A percentile compares a stretch with the other conserved stretches of the same genome.
Conservation (phyloP, 192 early-diverging fungal genomes). For the Rhizophagus prolifer region DNA sequence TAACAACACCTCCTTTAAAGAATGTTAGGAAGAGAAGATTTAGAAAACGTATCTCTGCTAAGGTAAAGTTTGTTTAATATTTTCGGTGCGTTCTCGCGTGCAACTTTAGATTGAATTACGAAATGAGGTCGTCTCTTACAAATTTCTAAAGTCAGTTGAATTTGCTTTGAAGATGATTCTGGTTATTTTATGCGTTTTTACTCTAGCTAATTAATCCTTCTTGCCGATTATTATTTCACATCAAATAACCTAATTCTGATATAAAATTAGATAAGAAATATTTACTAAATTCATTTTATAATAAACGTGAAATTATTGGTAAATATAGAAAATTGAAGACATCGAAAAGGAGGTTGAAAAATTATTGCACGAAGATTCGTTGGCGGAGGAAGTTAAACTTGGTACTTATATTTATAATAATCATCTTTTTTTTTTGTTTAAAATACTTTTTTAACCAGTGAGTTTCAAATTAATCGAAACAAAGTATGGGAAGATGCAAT, state of each 20-base stretch:
- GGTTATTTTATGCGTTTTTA: no score
- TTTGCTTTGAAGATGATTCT: no score
- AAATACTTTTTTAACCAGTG: conserved; percentile 30
- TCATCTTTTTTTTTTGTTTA: conserved; percentile 25
- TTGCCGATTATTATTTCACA: no score
- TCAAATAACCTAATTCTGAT: no score
- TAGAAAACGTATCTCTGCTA: conserved; percentile 75
- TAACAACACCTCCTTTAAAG: conserved; percentile 73
- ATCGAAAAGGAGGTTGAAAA: conserved; percentile 83
- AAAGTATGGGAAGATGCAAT: conserved; percentile 27
- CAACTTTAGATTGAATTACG: background rate
- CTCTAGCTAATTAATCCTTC: no score
- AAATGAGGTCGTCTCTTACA: background rate
- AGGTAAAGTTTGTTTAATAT: conserved; percentile 42
- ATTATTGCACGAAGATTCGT: conserved; percentile 68
- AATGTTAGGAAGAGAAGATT: conserved; percentile 78
- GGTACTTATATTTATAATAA: conserved; percentile 42
- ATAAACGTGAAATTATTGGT: background rate
- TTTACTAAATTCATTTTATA: no score
- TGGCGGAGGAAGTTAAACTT: conserved; percentile 69
- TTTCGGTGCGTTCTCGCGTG: no score
- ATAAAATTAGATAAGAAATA: no score
- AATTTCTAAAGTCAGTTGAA: background rate
- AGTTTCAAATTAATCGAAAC: conserved; percentile 38
- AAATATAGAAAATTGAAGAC: conserved; percentile 69